Base-by-base conservation (phyloP, 345 rosid species). In the Salix purpurea region DNA sequence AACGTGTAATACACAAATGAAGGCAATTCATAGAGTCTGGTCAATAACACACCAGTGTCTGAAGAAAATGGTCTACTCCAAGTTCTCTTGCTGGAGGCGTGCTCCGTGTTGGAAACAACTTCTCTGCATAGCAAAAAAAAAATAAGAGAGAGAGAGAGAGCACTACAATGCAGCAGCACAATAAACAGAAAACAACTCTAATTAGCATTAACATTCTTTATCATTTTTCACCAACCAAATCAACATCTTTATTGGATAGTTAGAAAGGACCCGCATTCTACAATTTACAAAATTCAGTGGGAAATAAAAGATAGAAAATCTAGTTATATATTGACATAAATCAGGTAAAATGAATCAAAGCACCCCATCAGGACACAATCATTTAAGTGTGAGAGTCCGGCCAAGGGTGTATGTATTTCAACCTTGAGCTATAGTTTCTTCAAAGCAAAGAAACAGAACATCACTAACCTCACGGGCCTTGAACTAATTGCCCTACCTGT, bases 11-110 rank as follows among this genome's bases (percentile, higher is more conserved):
- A 61, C 30, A 30, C 40, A 69, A 44, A 52, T 50, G n/a, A n/a
- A 76, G 62, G 6, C 19, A 67, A 36, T 58, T 26, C 21, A 18
- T 16, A 11, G 26, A 70, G 46, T 65, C 62, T n/a, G 71, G 23
- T 67, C 67, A 48, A 75, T 66, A 80, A 79, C 84, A 75, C 79
- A 92, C 97, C 92, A 78, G 81, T 82, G 48, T 88, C 94, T 67
- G 97, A 89, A 73, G 97, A 92, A 82, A 87, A 92, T 58, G 86
- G 74, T 76, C 88, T 79, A 83, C 72, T 84, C 88, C 88, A 89
- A 66, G 74, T 78, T 76, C 80, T 85, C 78, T 86, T 77, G 79
- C 84, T 18, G 73, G 83, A 50, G 54, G 75, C 78, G 40, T 64
- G 84, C 76, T 76, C 78, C 70, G 79, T 69, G 77, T 68, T 83